Evolutionary conservation across 768 basidiomycete genomes (phyloP), one percentile per base, ranked within the genome.

Genomic region (Trametes meyenii): DNA sequence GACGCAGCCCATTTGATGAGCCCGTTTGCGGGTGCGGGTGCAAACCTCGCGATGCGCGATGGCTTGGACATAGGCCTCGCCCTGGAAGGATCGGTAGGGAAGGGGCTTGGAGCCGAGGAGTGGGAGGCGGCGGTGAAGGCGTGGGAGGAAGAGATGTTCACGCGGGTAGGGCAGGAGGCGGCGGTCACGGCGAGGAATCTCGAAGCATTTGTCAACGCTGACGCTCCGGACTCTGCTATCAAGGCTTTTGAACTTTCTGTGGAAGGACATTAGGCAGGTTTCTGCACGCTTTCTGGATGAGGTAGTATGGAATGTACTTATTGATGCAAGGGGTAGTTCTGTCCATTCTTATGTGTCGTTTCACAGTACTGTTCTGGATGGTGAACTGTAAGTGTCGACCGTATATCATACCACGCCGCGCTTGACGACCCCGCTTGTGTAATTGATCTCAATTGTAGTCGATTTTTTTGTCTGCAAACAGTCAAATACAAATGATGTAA

Each of bases 1-100:
- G 77, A 77, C 46, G 74, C 76, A 0, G 76, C 76, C 5, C 76
- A 78, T 53, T 62, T 75, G 5, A 76, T 78, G 76, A 64, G 68
- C 2, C 76, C 74, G 3, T 77, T 77, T 59, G 73, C 71, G 0
- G 75, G 77, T 3, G 74, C 74, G 24, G 77, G 77, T 6, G 76
- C 71, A 49, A 78, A 78, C 55, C 70, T 71, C 39, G 74, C 74
- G 48, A 70, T 75, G 73, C 55, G 62, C 7, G 74, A 74, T 43
- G 73, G 55, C 35, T 56, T 59, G 13, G 64, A 67, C 49, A 49
- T 66, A 16, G 59, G 64, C 17, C 50, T 62, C 8, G 61, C 50
- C 13, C 39, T 63, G 8, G 59, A 49, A 46, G 56, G 58, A 17
- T 49, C 46, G 19, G 26, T 57, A 11, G 49, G 51, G 49, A 38